Evolutionary conservation across 768 basidiomycete genomes (phyloP), one percentile per base, ranked within the genome.

Genomic region (Agaricus sinodeliciosus): DNA sequence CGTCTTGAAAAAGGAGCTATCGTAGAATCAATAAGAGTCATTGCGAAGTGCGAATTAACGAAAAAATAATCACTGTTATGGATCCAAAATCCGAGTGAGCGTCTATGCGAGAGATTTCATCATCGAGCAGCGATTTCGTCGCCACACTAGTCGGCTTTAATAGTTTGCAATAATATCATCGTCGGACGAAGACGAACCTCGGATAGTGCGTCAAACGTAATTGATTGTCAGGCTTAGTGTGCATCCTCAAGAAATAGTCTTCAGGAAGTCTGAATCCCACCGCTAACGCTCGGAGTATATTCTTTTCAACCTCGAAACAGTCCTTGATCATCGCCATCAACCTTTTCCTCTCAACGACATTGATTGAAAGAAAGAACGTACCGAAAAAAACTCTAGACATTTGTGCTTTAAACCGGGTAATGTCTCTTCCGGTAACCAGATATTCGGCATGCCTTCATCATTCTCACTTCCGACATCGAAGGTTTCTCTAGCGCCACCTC

Each of bases 151-250:
- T 18, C 16, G 1, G 13, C 11, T 36, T 22, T 11, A 16, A 22
- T 22, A 22, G 22, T 3, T 22, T 22, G 22, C 22, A 3, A 22
- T 22, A 22, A 22, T 25, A 22, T 7, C 16, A n/a, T 31, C 45
- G 45, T 1, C 11, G 8, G 15, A 48, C 6, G 35, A n/a, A 42
- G 5, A 12, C 37, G 5, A 50, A 71, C 64, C 67, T 67, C 15
- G 80, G 81, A 61, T 84, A 83, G 55, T 79, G 80, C 22, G 80
- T 64, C n/a, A 84, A 61, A 4, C 81, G 72, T 12, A 83, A 67
- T 47, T 82, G 79, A 58, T 82, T 80, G 54, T 79, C 75, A 4
- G 69, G 67, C 0, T 58, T 65, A 2, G 67, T 65, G 55, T 82
- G 80, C 41, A 63, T 69, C 18, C 62, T 28, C 1, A 67, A 51